Conservation (phyloP, 768 basidiomycete genomes). For the Naganishia randhawae region DNA sequence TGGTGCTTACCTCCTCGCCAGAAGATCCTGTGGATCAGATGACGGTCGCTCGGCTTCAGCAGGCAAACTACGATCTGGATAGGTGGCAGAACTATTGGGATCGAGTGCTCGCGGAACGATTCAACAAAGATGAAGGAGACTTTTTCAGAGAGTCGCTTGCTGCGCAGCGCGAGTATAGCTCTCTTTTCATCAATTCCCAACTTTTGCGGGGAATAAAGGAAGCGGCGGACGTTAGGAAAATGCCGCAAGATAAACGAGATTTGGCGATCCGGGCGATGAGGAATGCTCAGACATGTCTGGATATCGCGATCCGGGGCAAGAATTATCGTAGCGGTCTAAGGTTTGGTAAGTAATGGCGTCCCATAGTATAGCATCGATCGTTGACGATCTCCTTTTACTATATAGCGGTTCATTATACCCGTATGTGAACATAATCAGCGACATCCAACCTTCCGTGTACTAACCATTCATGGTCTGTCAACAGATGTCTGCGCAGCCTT, state of each 20-base stretch:
- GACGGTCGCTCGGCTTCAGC: conserved; percentile 67
- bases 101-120: conserved; percentile 53
- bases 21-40: conserved; percentile 71
- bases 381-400: neutral
- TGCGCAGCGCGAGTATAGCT: conserved; percentile 33
- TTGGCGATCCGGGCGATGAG: conserved; percentile 77
- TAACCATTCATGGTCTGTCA: conserved; percentile 77
- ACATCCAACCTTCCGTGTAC: neutral
- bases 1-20: conserved; percentile 66
- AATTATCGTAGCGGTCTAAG: conserved; percentile 83
- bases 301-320: conserved; percentile 69
- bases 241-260: conserved; percentile 71
- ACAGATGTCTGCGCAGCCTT: conserved; percentile 86
- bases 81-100: conserved; percentile 62
- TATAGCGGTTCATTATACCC: conserved; percentile 50
- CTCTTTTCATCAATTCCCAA: conserved; percentile 50
- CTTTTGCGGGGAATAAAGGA: conserved; percentile 61
- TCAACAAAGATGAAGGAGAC: conserved; percentile 59
- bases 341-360: conserved; percentile 61
- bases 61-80: conserved; percentile 72
- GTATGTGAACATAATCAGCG: conserved; percentile 31
- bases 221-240: conserved; percentile 77
- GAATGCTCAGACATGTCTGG: conserved; percentile 72
- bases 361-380: neutral
- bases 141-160: conserved; percentile 70